Evolutionary conservation across 2,329 filamentous ascomycete species (phyloP), one percentile per base, ranked within the genome.

Genomic region (Talaromyces rugulosus): DNA sequence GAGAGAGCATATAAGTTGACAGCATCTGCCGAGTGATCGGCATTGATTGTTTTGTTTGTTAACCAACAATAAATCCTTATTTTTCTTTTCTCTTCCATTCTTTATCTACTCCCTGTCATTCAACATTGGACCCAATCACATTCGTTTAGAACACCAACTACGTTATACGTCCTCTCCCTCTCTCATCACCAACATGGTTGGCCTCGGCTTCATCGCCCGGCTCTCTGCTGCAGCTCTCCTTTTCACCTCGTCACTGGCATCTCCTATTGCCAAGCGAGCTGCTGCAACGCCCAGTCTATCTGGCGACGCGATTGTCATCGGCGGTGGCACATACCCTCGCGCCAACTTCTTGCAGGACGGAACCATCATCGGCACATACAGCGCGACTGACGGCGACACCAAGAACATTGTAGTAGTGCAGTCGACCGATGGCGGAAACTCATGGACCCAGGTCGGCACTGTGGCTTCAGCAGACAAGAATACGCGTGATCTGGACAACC

Each of bases 401-500:
- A 62, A 42, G n/a, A 54, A 42, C 34, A 44, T 62, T 14, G 51
- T 55, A 7, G 56, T 55, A n/a, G 47, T 51, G 28, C 47, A 40
- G 9, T 62, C 60, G 8, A 62, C 55, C 9, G 60, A 62, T 27
- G 34, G 54, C 34, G 60, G 60, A 9, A 42, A 11, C 12, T 30
- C 55, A 33, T 62, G 60, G 60, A 54, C 11, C 14, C 14, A 58
- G 12, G 30, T 62, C 7, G 60, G 60, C 23, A 58, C 56, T 23
- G 60, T 62, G 8, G 34, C 56, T 11, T 36, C 36, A 23, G 50
- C 34, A 23, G 12, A 56, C 9, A 44, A 27, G 14, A 31, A 30
- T 16, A 60, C 54, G 27, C 27, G 34, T 5, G 60, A 62, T n/a
- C 52, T 62, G 18, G 61, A 63, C 23, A 63, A 63, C 54, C 44